Evolutionary conservation across 169 alveolate species (phyloP), one percentile per base, ranked within the genome.

Genomic region (Plasmodium billcollinsi): DNA sequence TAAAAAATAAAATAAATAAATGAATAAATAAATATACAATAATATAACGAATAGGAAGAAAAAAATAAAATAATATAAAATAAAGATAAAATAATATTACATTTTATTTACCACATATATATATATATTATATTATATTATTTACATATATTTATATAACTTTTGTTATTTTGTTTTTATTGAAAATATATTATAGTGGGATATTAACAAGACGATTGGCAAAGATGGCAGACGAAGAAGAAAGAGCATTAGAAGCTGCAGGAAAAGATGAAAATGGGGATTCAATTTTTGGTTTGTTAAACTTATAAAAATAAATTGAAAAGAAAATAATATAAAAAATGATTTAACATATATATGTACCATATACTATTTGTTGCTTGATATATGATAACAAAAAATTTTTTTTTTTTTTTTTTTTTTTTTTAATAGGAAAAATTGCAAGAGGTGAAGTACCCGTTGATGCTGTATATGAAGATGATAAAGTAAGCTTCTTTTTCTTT

Each of bases 141-240:
- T 26, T 26, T 26, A 26, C 33, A 26, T 26, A 26, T 26, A 4
- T 26, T 26, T 26, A 26, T 54, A n/a, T n/a, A 54, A 54, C 14
- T 11, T 54, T 5, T 54, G 20, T n/a, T n/a, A 54, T 8, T 8
- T 8, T 8, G 0, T 54, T 52, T n/a, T n/a, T 50, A 2, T 50
- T 54, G 1, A 26, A n/a, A 33, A 33, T 8, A 29, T 4, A 29
- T 63, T 33, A 49, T 62, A 76, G 89, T 45, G 24, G 75, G 26
- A 75, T 29, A 5, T 26, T 62, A 21, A 76, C 62, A 67, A 76
- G 50, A 45, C 50, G 39, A 11, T 29, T 76, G 3, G 9, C 69
- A 12, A 76, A 45, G 29, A 76, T 76, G 89, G 59, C 89, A 3
- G 89, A 76, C 21, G 89, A 76, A 54, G 89, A 76, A 47, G 89